phyloP scores from a whole-genome alignment of 1,139 yeast genomes.

The Zygoascus meyerae region DNA sequence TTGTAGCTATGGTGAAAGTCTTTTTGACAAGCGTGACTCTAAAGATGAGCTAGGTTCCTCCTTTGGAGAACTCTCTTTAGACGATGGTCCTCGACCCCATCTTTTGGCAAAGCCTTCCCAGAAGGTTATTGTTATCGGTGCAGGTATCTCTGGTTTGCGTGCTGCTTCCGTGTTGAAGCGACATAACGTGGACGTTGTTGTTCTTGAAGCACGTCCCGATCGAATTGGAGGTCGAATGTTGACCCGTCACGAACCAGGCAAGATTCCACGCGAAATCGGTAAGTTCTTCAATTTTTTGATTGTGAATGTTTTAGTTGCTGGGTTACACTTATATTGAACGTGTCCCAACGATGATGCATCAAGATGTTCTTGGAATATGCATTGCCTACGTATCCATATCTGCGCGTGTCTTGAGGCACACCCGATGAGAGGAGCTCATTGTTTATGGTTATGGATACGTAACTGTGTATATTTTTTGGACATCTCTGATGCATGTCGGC shows the following conservation, averaged over 20 bases:
- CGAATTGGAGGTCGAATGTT: slow-evolving; percentile 53
- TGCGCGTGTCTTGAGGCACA: no score
- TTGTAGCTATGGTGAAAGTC: slow-evolving; percentile 11
- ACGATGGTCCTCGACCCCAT: not conserved
- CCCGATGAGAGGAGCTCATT: no score
- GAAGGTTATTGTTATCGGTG: slow-evolving; percentile 56
- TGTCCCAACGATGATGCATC: slow-evolving; percentile 2
- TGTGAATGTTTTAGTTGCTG: not conserved
- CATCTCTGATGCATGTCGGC: slow-evolving; percentile 7
- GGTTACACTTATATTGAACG: not conserved
- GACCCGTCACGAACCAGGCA: slow-evolving; percentile 33
- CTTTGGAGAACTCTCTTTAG: slow-evolving; percentile 13
- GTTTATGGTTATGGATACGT: slow-evolving; percentile 7
- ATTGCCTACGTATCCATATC: slow-evolving; percentile 9
- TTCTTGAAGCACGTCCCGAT: slow-evolving; percentile 48
- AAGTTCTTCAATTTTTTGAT: slow-evolving; percentile 3
- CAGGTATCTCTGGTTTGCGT: slow-evolving; percentile 71
- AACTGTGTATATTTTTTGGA: slow-evolving; percentile 10
- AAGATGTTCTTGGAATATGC: slow-evolving; percentile 11
- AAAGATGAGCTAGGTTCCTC: slow-evolving; percentile 10
- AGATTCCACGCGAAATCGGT: slow-evolving; percentile 25
- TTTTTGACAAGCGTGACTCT: slow-evolving; percentile 3
- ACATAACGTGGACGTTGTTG: slow-evolving; percentile 39
- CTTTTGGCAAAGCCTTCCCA: not conserved
- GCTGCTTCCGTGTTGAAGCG: slow-evolving; percentile 54